Evolutionary conservation across 768 basidiomycete genomes (phyloP), one percentile per base, ranked within the genome.

Genomic region (Leccinum disarticulatum): DNA sequence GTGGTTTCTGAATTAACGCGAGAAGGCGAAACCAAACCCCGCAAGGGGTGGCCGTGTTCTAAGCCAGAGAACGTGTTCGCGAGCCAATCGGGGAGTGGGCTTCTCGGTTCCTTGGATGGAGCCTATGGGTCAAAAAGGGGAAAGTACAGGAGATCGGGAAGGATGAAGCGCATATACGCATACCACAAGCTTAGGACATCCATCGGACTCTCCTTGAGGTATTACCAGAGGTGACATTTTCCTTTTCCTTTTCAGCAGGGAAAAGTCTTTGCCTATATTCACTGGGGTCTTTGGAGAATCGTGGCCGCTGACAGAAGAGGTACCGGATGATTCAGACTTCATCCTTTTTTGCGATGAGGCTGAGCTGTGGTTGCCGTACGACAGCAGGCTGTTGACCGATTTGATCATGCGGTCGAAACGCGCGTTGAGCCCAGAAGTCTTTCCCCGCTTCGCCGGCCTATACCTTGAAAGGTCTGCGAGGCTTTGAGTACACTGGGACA

Each of bases 321-420:
- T 84, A 8, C 76, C 72, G 7, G 76, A 74, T 25, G 81, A 35
- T 30, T 19, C 31, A 22, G 10, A 83, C 35, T 68, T 65, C 9
- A 70, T 63, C 43, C 77, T 74, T 30, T 66, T 70, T 35, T 76
- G 75, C 54, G 62, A 65, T 46, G 19, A 30, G 49, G 55, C 63
- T 48, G 73, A 65, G 53, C 59, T 66, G 36, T 28, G 57, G 50
- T 49, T 65, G 55, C 60, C 47, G 54, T 59, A 48, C 56, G 73
- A 65, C 61, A 73, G 68, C 43, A 75, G 68, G n/a, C 74, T 62
- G 56, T 82, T 79, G 75, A 88, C 83, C 3, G 81, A 77, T 54
- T 83, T 78, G 31, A 90, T 73, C 88, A 91, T 90, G 48, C 77
- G 77, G 69, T 90, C 88, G 64, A 84, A 88, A 41, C 81, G 81